phyloP scores from a whole-genome alignment of 208 protist species.

The Acanthamoeba triangularis region DNA sequence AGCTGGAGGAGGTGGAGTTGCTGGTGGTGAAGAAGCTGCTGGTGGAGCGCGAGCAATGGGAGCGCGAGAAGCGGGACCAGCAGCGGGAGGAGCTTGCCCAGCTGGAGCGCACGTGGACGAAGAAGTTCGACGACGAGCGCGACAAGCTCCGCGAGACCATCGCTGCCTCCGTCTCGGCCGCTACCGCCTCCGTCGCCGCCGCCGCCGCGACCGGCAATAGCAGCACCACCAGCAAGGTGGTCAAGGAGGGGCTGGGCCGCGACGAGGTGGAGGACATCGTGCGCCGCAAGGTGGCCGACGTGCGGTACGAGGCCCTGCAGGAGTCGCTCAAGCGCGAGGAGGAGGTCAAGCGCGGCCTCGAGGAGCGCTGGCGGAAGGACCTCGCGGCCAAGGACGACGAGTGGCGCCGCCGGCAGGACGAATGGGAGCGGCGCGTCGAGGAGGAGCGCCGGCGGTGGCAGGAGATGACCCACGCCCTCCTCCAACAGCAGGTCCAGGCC shows the following conservation, averaged over 20 bases:
- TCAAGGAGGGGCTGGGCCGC: not conserved
- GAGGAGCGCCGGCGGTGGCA: conserved; percentile 50
- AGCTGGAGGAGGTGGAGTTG: conserved; percentile 36
- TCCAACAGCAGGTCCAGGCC: conserved; percentile 46
- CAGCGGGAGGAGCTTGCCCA: conserved; percentile 44
- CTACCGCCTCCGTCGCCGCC: not conserved
- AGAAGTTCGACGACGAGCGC: conserved; percentile 60
- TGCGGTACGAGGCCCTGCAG: conserved; percentile 52
- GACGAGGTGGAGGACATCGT: conserved; percentile 67
- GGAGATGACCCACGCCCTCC: conserved; percentile 29
- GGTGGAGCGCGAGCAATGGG: conserved; percentile 62
- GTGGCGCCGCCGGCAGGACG: conserved; percentile 40
- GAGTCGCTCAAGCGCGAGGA: conserved; percentile 63
- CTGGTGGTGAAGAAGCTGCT: conserved; percentile 53
- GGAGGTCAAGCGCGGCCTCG: conserved; percentile 43
- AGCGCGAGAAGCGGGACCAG: conserved; percentile 23
- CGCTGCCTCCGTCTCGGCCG: not conserved
- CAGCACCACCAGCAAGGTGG: not conserved
- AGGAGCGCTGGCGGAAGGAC: conserved; percentile 69
- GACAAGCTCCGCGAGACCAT: conserved; percentile 53
- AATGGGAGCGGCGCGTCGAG: conserved; percentile 44
- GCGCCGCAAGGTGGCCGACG: conserved; percentile 39
- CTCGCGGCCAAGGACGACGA: conserved; percentile 28
- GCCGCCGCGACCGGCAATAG: not conserved
- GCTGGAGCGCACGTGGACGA: conserved; percentile 22